Conservation (phyloP, 129 eudicot genomes). For the Glebionis coronaria region DNA sequence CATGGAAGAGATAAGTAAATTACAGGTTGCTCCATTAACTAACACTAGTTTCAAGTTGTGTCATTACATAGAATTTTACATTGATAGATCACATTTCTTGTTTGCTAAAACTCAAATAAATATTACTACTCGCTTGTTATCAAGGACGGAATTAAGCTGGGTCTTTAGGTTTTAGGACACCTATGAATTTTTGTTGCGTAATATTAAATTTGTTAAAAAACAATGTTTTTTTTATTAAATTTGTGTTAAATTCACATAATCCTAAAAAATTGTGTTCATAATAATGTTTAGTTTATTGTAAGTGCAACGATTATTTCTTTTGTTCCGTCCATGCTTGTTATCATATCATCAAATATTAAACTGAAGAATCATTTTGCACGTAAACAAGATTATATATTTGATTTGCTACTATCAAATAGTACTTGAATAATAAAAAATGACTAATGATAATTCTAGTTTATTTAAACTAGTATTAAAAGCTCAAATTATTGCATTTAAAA, state of each 20-base stretch:
- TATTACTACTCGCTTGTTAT: neutral
- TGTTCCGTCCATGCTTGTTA: too few species aligned
- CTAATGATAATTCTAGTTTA: too few species aligned
- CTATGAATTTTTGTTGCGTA: too few species aligned
- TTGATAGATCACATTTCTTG: neutral
- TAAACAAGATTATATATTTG: neutral
- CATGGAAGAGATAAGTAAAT: conserved; percentile 1
- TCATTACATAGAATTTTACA: neutral
- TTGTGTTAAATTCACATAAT: too few species aligned
- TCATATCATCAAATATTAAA: neutral
- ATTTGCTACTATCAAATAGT: neutral
- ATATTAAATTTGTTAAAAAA: too few species aligned
- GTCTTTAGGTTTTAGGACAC: too few species aligned
- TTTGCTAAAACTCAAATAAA: neutral
- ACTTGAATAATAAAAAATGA: neutral
- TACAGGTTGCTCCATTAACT: neutral
- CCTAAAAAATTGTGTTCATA: too few species aligned
- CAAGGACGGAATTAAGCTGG: too few species aligned
- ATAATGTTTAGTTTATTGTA: too few species aligned
- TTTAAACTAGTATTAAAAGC: neutral
- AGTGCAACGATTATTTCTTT: too few species aligned
- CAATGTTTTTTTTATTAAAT: too few species aligned
- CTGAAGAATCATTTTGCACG: neutral
- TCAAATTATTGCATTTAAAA: conserved; percentile 14
- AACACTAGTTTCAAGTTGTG: conserved; percentile 5